Evolutionary conservation across 2,329 filamentous ascomycete genomes (phyloP).

Genomic region (Colletotrichum chrysophilum): DNA sequence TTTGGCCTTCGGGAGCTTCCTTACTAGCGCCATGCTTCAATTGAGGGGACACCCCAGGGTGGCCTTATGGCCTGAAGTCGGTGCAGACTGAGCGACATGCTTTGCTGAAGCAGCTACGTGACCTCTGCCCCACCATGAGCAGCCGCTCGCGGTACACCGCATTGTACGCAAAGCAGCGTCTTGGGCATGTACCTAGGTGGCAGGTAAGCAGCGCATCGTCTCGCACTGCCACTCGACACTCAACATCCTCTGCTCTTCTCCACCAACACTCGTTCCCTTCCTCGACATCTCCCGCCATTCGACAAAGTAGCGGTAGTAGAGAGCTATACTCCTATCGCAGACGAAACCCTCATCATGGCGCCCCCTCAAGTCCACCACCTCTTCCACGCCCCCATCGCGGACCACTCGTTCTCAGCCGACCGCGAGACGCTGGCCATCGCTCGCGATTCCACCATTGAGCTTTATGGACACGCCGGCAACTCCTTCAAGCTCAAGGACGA

Average conservation of each 20-base stretch:
- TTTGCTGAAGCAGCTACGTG: neutral
- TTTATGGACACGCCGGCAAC: slow-evolving; percentile 77
- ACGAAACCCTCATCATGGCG: slow-evolving; percentile 65
- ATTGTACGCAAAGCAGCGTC: neutral
- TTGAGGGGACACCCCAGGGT: slow-evolving; percentile 7
- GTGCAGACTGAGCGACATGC: neutral
- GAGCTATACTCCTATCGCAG: slow-evolving; percentile 87
- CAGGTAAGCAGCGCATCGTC: neutral
- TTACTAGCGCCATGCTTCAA: neutral
- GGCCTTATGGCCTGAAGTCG: slow-evolving; percentile 9
- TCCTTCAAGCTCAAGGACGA: slow-evolving; percentile 88
- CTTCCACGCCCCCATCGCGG: slow-evolving; percentile 94
- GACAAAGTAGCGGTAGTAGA: slow-evolving; percentile 79
- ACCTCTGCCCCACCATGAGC: slow-evolving; percentile 13
- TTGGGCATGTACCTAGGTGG: neutral
- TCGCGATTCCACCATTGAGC: slow-evolving; percentile 87
- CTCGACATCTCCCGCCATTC: neutral
- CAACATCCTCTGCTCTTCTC: neutral
- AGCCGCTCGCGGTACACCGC: neutral
- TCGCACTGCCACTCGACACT: slow-evolving; percentile 6
- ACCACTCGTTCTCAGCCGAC: slow-evolving; percentile 98
- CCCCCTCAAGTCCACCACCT: slow-evolving; percentile 92
- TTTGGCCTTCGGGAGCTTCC: slow-evolving; percentile 11
- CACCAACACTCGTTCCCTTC: neutral
- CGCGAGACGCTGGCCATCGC: slow-evolving; percentile 87